Base-by-base conservation (phyloP, 2,329 filamentous ascomycete species). In the Pseudonectria foliicola region DNA sequence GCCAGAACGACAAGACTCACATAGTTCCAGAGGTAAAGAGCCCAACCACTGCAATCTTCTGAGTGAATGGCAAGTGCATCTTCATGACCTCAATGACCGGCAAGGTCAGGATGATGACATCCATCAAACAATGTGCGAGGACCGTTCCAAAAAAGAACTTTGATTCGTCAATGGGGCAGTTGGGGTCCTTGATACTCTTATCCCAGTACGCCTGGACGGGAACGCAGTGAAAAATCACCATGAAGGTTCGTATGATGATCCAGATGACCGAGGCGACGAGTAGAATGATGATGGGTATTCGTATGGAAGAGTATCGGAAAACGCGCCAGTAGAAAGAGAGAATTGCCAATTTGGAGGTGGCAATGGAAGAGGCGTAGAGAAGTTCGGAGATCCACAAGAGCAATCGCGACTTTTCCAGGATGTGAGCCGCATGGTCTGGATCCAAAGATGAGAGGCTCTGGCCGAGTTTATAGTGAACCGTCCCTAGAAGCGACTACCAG, bases 131-230 rank as follows among this genome's bases (percentile, higher is more conserved):
- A 25, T 62, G 59, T 0, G 46, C 44, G 2, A 57, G 23, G 4
- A 56, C 46, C 1, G 54, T 57, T 7, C 56, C 56, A 26, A 59
- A 53, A 38, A 59, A 58, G 43, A 57, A 60, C 23, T 49, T 55
- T 4, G 45, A 44, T n/a, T 53, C 52, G 27, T 59, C 39, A 13
- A 53, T 48, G 16, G 23, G 32, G 34, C 48, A 48, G 2, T 29
- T 23, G 13, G 3, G 6, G 2, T 12, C 13, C 10, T 46, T 46
- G 13, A 45, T 39, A 3, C 31, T 31, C 5, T 37, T 33, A 13
- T 50, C 41, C 55, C 55, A 60, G 37, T 54, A 58, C 11, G 44
- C 46, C 13, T 52, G 45, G 4, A 57, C 38, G 2, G 56, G 56
- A 3, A 51, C 27, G 38, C 54, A 58, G 25, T 54, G 50, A 35